Evolutionary conservation across 2,329 filamentous ascomycete species (phyloP).

Genomic region (Zymoseptoria pseudotritici): DNA sequence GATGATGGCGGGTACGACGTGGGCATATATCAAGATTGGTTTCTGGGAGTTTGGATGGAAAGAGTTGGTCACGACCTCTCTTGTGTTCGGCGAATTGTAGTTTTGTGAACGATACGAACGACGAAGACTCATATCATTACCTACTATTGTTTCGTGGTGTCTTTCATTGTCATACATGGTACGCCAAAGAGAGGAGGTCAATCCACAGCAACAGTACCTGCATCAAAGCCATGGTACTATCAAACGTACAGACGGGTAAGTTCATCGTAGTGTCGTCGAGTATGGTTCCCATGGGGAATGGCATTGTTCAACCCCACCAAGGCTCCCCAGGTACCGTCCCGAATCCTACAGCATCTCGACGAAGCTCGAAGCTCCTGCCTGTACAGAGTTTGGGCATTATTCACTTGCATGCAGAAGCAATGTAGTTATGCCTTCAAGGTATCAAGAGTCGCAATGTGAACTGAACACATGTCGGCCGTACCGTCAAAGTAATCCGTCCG

Average conservation of each 20-base stretch:
- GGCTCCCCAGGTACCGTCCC: neutral
- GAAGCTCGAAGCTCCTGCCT: neutral
- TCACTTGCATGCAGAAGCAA: neutral
- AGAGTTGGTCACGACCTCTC: neutral
- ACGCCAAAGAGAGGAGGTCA: neutral
- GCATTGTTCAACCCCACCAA: neutral
- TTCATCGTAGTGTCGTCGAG: neutral
- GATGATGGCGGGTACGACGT: conserved; percentile 4
- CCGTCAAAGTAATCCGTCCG: neutral
- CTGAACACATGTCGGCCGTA: no score
- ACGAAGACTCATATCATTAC: neutral
- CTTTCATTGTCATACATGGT: neutral
- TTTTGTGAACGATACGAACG: neutral
- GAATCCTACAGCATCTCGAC: neutral
- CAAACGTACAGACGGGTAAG: neutral
- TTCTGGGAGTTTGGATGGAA: neutral
- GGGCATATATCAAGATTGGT: conserved; percentile 4
- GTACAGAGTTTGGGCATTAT: neutral
- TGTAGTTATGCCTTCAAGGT: no score
- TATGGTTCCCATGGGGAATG: neutral
- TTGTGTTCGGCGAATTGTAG: neutral
- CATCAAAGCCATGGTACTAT: no score
- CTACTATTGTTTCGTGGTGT: neutral
- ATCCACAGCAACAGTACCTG: no score
- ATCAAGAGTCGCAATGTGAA: neutral